Base-by-base conservation (phyloP, 164 flowering plant genomes). In the Berberis thunbergii region DNA sequence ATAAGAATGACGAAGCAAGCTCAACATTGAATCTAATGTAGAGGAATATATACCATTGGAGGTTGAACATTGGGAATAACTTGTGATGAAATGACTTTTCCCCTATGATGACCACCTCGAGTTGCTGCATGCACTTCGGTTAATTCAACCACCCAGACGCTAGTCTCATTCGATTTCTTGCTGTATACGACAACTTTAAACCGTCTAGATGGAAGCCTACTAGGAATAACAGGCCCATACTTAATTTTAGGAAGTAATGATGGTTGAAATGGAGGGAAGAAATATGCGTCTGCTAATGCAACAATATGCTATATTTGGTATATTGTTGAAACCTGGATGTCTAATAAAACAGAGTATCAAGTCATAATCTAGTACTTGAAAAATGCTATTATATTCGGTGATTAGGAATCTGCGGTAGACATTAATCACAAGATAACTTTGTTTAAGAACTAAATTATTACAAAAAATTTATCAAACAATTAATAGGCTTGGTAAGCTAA, bases 271-370 rank as follows among this genome's bases (percentile, higher is more conserved):
- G 98, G 98, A 39, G 98, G 96, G 70, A 87, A 89, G 78, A 89
- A 92, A 68, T 92, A 92, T n/a, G 98, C 98, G 82, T 92, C 98
- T 50, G 98, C 98, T 67, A 92, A 62, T 70, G 95, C 96, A 66
- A 92, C 91, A 60, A 92, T 83, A 70, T 80, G 69, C 67, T 89
- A 75, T 9, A 76, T 70, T 70, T 87, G 89, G 72, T 86, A 82
- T 69, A 87, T 79, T 62, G 64, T 61, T 86, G 83, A 79, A 67
- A 73, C 55, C 54, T 71, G 82, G 62, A 82, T 65, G 26, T 79
- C 93, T 88, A 26, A 75, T 63, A 74, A 7, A n/a, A n/a, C n/a
- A n/a, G n/a, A n/a, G n/a, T n/a, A n/a, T n/a, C n/a, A n/a, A n/a
- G n/a, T n/a, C n/a, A n/a, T n/a, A n/a, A n/a, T n/a, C n/a, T n/a